Evolutionary conservation across 228 moss, liverwort and hornwort genomes (phyloP), one percentile per base, ranked within the genome.

Genomic region (Sphagnum magellanicum): DNA sequence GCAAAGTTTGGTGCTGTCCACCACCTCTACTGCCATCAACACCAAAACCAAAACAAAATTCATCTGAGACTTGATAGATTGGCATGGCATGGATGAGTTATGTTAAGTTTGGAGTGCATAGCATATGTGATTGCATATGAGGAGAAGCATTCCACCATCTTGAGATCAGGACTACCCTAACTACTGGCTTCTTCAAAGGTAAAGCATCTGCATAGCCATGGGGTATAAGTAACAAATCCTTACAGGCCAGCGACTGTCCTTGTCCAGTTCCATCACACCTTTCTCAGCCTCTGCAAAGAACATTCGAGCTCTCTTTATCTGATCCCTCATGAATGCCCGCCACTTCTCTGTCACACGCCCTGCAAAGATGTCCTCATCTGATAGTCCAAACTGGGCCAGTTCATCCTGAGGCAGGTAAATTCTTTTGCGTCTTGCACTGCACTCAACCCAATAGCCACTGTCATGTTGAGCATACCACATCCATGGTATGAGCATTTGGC

Each of bases 181-280:
- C 32, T 32, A 32, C 32, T 11, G 2, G 12, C 15, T 59, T 59
- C 59, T 11, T 59, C 11, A 15, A 59, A 15, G 12, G 12, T 15
- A 4, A 3, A 59, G n/a, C 59, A 32, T 32, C 32, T 32, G 32
- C 32, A 32, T 32, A 32, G 32, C 32, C 32, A 9, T 47, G 6
- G 13, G 49, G 4, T 62, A 66, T 10, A 15, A 64, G 16, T 15
- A 57, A 32, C 4, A 17, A 46, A 48, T 55, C 52, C 86, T 59
- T 79, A 97, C 97, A 63, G 97, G 97, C 97, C 97, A 97, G 64
- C 97, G 91, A 69, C 97, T 97, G 80, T 93, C 91, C 4, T 90
- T 91, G 70, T 93, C 97, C 13, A 97, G 74, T 65, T 97, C 97
- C 9, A 79, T 85, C 49, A 85, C 93, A 53, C 91, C 87, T 1